These are phyloP conservation scores for Trypanosoma melophagium DNA, from an alignment of 208 protist genomes.

Conservation along the genomic window DNA sequence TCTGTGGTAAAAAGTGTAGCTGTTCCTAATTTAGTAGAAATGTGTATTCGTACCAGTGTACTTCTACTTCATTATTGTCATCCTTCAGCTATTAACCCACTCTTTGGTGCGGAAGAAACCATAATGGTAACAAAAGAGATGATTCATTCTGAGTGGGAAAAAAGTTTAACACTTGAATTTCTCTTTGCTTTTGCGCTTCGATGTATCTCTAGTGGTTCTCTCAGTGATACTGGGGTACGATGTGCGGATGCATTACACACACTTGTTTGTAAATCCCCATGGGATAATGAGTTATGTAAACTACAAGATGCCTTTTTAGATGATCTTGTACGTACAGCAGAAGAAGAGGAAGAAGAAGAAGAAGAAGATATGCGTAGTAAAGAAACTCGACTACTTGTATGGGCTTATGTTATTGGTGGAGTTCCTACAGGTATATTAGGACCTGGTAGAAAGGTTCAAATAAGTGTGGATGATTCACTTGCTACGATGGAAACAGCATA, in stretches of 20 bases:
- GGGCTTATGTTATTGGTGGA: slow-evolving; percentile 25
- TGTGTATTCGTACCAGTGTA: slow-evolving; percentile 27
- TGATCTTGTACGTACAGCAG: slow-evolving; percentile 5
- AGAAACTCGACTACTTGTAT: slow-evolving; percentile 23
- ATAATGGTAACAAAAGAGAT: slow-evolving; percentile 9
- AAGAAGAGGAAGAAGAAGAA: background rate
- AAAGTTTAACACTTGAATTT: slow-evolving; percentile 42
- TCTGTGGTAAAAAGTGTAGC: background rate
- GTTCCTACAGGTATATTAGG: slow-evolving; percentile 5
- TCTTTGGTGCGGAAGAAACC: slow-evolving; percentile 22
- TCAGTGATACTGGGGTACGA: slow-evolving; percentile 19
- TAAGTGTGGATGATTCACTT: slow-evolving; percentile 23
- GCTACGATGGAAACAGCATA: slow-evolving; percentile 21
- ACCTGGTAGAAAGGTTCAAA: slow-evolving; percentile 18
- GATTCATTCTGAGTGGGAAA: background rate
- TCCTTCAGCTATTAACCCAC: slow-evolving; percentile 17
- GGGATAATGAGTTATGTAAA: slow-evolving; percentile 18
- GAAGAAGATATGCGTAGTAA: slow-evolving; percentile 8
- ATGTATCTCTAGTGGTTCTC: slow-evolving; percentile 9
- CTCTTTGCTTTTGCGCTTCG: slow-evolving; percentile 27
- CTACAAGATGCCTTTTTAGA: slow-evolving; percentile 13
- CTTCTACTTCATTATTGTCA: slow-evolving; percentile 29
- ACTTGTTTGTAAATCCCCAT: slow-evolving; percentile 19
- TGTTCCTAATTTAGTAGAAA: slow-evolving; percentile 10
- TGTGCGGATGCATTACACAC: slow-evolving; percentile 23